Evolutionary conservation across 2,329 filamentous ascomycete species (phyloP).

Genomic region (Diaporthe sp.): DNA sequence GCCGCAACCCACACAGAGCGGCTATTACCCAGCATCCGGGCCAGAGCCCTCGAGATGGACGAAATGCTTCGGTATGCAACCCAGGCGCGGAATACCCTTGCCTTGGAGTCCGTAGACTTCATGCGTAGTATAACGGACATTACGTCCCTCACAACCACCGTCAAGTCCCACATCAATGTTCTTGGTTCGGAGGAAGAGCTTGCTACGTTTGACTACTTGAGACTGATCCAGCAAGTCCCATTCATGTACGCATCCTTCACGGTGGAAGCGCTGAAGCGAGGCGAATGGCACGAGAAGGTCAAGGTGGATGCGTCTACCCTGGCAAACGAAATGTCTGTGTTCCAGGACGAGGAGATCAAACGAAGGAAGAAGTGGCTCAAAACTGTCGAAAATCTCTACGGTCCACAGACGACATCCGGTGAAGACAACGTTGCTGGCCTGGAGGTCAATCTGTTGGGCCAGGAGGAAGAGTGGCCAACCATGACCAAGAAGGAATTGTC

Average conservation of each 20-base stretch:
- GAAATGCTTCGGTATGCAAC: conserved; percentile 71
- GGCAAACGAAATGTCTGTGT: conserved; percentile 92
- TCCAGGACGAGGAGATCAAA: conserved; percentile 93
- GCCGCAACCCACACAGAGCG: conserved; percentile 75
- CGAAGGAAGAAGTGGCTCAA: conserved; percentile 92
- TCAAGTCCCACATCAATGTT: conserved; percentile 79
- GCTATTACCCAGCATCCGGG: conserved; percentile 70
- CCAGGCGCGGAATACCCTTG: conserved; percentile 77
- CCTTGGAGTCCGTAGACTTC: conserved; percentile 75
- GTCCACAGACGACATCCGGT: conserved; percentile 69
- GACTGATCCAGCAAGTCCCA: conserved; percentile 85
- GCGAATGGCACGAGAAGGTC: conserved; percentile 94
- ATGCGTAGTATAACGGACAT: conserved; percentile 88
- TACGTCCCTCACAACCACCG: conserved; percentile 79
- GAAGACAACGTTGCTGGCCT: conserved; percentile 82
- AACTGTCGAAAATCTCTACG: conserved; percentile 82
- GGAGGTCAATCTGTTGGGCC: conserved; percentile 87
- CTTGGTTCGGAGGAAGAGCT: conserved; percentile 82
- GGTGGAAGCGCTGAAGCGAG: conserved; percentile 86
- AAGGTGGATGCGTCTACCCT: conserved; percentile 87
- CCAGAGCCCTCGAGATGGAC: conserved; percentile 72
- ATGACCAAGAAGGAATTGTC: conserved; percentile 83
- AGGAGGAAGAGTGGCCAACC: conserved; percentile 85
- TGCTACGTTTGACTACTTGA: conserved; percentile 85
- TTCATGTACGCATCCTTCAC: conserved; percentile 92